These are phyloP conservation scores for Trypanosoma rangeli DNA, from an alignment of 208 protist genomes.

Conservation along the genomic window DNA sequence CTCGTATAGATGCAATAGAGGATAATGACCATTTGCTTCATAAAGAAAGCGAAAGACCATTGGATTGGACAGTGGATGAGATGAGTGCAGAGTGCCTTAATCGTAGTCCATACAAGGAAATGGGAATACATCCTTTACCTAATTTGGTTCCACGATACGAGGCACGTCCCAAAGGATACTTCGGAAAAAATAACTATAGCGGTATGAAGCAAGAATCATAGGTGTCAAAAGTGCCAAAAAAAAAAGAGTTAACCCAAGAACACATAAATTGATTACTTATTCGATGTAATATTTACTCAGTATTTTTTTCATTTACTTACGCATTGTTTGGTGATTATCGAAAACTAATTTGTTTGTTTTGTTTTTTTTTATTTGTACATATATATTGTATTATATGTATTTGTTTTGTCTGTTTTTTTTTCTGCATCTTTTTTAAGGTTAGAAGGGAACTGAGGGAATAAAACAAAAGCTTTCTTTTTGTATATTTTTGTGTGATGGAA, in stretches of 20 bases:
- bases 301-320: constrained; percentile 13
- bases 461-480: background rate
- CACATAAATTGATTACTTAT: too few relatives aligned
- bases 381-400: constrained; percentile 2
- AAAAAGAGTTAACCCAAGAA: too few relatives aligned
- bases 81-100: constrained; percentile 50
- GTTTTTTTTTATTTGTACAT: constrained; percentile 21
- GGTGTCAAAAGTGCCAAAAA: too few relatives aligned
- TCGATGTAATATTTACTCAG: too few relatives aligned
- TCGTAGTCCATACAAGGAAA: constrained; percentile 84
- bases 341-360: constrained; percentile 10
- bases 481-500: constrained; percentile 10
- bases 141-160: constrained; percentile 85
- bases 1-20: constrained; percentile 74
- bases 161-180: constrained; percentile 65
- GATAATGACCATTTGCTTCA: constrained; percentile 69
- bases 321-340: background rate
- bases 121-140: constrained; percentile 70
- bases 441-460: background rate
- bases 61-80: constrained; percentile 88
- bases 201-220: constrained; percentile 72
- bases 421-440: background rate
- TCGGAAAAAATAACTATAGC: constrained; percentile 81
- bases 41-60: constrained; percentile 45
- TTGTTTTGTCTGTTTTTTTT: background rate